These are phyloP conservation scores for Aegilops bicornis DNA, from an alignment of 176 grass and related monocot species.

Conservation along the genomic window DNA sequence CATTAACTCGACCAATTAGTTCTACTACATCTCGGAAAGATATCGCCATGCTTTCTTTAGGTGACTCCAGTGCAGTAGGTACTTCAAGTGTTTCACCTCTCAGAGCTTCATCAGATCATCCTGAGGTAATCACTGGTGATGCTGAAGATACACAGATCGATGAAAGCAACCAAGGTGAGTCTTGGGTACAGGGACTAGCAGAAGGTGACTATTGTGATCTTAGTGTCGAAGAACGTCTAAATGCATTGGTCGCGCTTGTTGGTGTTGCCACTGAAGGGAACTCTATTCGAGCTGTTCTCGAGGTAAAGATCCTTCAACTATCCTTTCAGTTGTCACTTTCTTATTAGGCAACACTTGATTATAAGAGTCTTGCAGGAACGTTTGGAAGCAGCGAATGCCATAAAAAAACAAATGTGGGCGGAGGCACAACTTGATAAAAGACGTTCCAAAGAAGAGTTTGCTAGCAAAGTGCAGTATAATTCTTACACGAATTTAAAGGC, in stretches of 20 bases:
- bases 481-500: constrained; percentile 52
- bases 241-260: constrained; percentile 78
- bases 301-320: constrained; percentile 39
- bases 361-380: constrained; percentile 66
- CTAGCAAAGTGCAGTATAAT: constrained; percentile 61
- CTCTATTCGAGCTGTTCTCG: constrained; percentile 57
- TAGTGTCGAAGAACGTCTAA: constrained; percentile 88
- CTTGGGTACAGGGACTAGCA: constrained; percentile 81
- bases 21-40: constrained; percentile 43
- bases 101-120: constrained; percentile 46
- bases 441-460: constrained; percentile 83
- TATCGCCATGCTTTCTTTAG: constrained; percentile 36
- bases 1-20: constrained; percentile 28
- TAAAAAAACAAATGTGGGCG: constrained; percentile 98
- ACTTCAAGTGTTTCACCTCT: constrained; percentile 41
- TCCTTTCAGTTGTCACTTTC: constrained; percentile 19
- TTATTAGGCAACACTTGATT: constrained; percentile 22
- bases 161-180: constrained; percentile 71
- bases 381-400: constrained; percentile 88
- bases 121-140: constrained; percentile 42
- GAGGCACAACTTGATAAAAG: constrained; percentile 93
- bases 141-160: constrained; percentile 75
- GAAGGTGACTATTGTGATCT: constrained; percentile 90
- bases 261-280: constrained; percentile 82
- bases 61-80: constrained; percentile 34